These are phyloP conservation scores for Melastoma candidum DNA, from an alignment of 441 rosid species.

Conservation along the genomic window DNA sequence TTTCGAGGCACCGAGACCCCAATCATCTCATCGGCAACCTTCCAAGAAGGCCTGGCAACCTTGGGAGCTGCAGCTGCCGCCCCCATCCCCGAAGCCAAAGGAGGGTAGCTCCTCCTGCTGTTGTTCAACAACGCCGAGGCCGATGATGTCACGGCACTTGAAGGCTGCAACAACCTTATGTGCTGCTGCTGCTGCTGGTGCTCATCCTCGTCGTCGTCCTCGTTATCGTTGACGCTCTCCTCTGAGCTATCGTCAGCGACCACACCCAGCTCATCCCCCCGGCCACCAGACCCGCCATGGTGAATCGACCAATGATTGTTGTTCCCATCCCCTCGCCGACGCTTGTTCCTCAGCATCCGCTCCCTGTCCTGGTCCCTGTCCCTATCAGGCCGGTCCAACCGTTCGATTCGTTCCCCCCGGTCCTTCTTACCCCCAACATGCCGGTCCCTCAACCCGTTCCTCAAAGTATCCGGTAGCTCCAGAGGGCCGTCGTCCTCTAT, in stretches of 20 bases:
- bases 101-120: conserved; percentile 55
- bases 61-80: conserved; percentile 24
- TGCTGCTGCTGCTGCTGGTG: conserved; percentile 12
- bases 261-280: too few species aligned
- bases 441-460: conserved; percentile 58
- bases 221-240: conserved; percentile 84
- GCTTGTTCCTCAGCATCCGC: conserved; percentile 52
- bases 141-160: conserved; percentile 28
- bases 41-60: conserved; percentile 47
- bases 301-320: conserved; percentile 30
- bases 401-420: too few species aligned
- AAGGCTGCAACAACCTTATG: conserved; percentile 72
- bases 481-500: conserved; percentile 72
- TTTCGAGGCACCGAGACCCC: conserved; percentile 95
- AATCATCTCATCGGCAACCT: conserved; percentile 90
- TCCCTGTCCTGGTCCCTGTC: conserved; percentile 30
- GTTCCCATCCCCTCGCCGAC: conserved; percentile 56
- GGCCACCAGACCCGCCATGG: conserved; percentile 56
- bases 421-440: conserved; percentile 36
- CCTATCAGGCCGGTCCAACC: conserved; percentile 17
- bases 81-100: conserved; percentile 17
- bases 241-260: conserved; percentile 56
- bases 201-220: conserved; percentile 71
- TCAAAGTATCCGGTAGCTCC: conserved; percentile 65
- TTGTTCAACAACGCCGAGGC: conserved; percentile 50